A percentile compares a stretch with the other conserved stretches of the same genome.
Evolutionary conservation across 2,329 filamentous ascomycete species (phyloP).

Genomic region (Fusarium redolens): DNA sequence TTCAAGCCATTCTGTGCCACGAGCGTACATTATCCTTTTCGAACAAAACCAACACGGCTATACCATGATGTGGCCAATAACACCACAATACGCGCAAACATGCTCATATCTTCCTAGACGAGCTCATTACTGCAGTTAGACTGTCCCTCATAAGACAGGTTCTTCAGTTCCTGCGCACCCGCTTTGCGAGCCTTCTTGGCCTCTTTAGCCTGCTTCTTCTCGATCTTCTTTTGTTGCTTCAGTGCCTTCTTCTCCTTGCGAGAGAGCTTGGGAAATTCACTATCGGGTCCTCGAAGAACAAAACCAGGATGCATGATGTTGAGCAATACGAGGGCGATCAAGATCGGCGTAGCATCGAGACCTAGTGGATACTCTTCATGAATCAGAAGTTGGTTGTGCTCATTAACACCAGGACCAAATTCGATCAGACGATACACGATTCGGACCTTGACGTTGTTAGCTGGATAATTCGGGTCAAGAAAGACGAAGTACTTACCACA

Average conservation of each 20-base stretch:
- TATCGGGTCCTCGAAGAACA: constrained; percentile 57
- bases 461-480: neutral
- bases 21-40: neutral
- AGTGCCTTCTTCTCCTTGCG: constrained; percentile 59
- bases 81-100: neutral
- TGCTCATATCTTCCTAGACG: neutral
- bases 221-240: constrained; percentile 51
- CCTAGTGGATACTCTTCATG: constrained; percentile 64
- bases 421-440: constrained; percentile 72
- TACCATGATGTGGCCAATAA: neutral
- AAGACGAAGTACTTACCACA: constrained; percentile 44
- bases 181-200: constrained; percentile 41
- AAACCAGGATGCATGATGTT: constrained; percentile 61
- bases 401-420: constrained; percentile 59
- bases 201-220: constrained; percentile 38
- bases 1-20: neutral
- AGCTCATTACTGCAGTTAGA: constrained; percentile 9
- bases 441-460: constrained; percentile 54
- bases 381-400: constrained; percentile 57
- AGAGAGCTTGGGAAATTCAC: constrained; percentile 56
- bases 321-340: constrained; percentile 56
- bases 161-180: constrained; percentile 28
- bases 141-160: constrained; percentile 17
- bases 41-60: neutral
- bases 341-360: constrained; percentile 67